Percentiles rank a stretch among this genome's conserved stretches.
Conservation (phyloP, 78 protist genomes). For the Dictyostelium brefeldianum region DNA sequence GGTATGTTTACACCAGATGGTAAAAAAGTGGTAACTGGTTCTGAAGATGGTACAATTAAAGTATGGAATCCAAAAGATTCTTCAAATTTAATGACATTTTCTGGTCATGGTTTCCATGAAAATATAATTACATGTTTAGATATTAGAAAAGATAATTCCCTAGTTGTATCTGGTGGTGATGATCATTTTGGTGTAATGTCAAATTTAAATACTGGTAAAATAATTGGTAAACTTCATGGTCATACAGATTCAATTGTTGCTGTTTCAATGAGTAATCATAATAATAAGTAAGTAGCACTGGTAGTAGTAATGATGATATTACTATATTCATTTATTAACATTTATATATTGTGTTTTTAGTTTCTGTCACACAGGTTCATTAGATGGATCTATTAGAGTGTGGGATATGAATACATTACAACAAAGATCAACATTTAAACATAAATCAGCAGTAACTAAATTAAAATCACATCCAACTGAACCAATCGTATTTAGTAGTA, state of each 20-base stretch:
- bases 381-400: conserved; percentile 61
- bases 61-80: conserved; percentile 85
- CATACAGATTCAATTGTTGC: conserved; percentile 60
- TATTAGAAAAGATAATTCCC: conserved; percentile 11
- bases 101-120: conserved; percentile 76
- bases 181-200: conserved; percentile 46
- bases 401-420: conserved; percentile 81
- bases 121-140: conserved; percentile 3
- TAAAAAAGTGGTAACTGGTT: conserved; percentile 59
- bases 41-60: conserved; percentile 81
- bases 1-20: conserved; percentile 86
- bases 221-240: conserved; percentile 35
- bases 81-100: background rate
- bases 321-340: no score
- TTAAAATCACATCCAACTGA: conserved; percentile 58
- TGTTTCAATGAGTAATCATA: conserved; percentile 20
- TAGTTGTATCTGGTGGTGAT: conserved; percentile 57
- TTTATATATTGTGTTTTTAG: no score
- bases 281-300: conserved; percentile 39
- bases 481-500: conserved; percentile 62
- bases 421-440: conserved; percentile 56
- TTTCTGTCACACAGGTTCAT: conserved; percentile 57
- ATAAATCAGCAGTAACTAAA: conserved; percentile 43
- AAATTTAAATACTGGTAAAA: conserved; percentile 63
- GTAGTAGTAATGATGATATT: no score